These are phyloP conservation scores for Pisolithus albus DNA, from an alignment of 768 basidiomycete genomes.

Conservation along the genomic window DNA sequence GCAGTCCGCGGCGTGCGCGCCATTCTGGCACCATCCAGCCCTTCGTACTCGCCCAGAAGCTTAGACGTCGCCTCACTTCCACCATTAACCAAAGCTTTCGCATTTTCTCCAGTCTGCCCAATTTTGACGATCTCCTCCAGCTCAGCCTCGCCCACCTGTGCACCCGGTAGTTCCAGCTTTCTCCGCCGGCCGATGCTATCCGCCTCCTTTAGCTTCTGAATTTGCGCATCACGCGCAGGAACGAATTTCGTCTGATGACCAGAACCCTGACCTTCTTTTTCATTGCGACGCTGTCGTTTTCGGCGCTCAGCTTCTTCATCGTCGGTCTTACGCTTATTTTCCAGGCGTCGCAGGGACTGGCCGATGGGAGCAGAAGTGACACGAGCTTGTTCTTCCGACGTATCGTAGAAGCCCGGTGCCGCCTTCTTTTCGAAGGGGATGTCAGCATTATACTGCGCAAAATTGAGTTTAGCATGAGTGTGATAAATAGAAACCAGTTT, in stretches of 20 bases:
- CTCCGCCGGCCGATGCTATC: conserved; percentile 87
- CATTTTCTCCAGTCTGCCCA: conserved; percentile 84
- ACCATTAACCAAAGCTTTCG: conserved; percentile 75
- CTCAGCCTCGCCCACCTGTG: conserved; percentile 92
- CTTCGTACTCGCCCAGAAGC: conserved; percentile 88
- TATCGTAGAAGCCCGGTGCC: conserved; percentile 95
- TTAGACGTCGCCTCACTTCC: conserved; percentile 82
- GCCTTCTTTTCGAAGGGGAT: conserved; percentile 98
- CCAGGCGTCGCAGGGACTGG: conserved; percentile 82
- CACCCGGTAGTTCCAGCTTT: conserved; percentile 75
- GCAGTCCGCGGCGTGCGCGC: conserved; percentile 92
- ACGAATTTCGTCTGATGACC: conserved; percentile 89
- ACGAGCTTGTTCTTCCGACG: conserved; percentile 86
- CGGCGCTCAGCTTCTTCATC: conserved; percentile 90
- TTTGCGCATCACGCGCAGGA: conserved; percentile 95
- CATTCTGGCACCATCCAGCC: conserved; percentile 81
- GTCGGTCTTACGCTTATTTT: conserved; percentile 93
- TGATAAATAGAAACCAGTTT: neutral
- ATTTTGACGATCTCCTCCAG: conserved; percentile 99
- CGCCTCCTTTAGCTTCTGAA: conserved; percentile 95
- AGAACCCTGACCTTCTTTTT: conserved; percentile 54
- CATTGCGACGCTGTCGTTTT: conserved; percentile 74
- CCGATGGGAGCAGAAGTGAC: conserved; percentile 85
- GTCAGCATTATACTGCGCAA: conserved; percentile 84
- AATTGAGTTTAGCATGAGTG: neutral